Base-by-base conservation (phyloP, 176 grass and related monocot species). In the Zea luxurians region DNA sequence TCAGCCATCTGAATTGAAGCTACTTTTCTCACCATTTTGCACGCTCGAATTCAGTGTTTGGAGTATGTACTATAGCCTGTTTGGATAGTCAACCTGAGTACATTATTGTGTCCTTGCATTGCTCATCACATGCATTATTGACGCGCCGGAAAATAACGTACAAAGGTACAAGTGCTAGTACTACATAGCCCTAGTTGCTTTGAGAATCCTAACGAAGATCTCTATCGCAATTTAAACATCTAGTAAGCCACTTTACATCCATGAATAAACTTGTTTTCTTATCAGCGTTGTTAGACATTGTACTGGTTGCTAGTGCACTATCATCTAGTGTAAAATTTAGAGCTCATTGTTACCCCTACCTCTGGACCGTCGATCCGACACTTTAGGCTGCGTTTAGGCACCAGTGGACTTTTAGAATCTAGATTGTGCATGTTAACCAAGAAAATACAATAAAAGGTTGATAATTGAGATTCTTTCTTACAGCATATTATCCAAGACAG, bases 21-120 rank as follows among this genome's bases (percentile, higher is more conserved):
- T 64, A 17, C 17, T 48, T 76, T 13, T 46, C 6, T 77, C 66
- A 50, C 13, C 27, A 8, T 80, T 74, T 85, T 80, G 62, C 83
- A 80, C 61, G 40, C 59, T 18, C 35, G 61, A 18, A 68, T 60
- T 13, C 42, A 78, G 44, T 16, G 66, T 71, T 75, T 52, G 1
- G 38, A 76, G 41, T 65, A 68, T 16, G 8, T 44, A 66, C 27
- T 27, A 27, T 27, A 27, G 27, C 27, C 27, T 27, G 27, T 27
- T 27, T 27, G 45, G 21, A 11, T 38, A 70, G 66, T 84, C 66
- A 78, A 71, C 37, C 35, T 54, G 37, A 54, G 40, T 48, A 60
- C 11, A 36, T 15, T 36, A 15, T 61, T 68, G 57, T 68, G 11
- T 69, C 41, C 40, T 48, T 78, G 7, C 64, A 27, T 27, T 27